These are phyloP conservation scores for Gentiana straminea DNA, from an alignment of 257 asterid genomes.

Conservation along the genomic window DNA sequence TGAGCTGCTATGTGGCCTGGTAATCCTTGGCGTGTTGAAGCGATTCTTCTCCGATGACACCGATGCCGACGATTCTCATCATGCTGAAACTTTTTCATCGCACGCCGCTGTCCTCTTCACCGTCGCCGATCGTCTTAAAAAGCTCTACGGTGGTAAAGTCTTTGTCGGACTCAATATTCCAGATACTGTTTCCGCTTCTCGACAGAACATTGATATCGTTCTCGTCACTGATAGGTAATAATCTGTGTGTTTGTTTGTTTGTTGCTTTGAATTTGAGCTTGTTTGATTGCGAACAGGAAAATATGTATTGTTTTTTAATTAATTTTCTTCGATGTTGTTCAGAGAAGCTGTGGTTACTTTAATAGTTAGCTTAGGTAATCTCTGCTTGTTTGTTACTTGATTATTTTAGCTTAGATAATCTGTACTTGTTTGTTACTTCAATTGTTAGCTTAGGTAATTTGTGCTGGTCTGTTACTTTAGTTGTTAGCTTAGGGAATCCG, in stretches of 20 bases:
- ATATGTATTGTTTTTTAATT: no score
- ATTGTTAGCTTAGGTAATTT: no score
- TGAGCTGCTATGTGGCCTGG: conserved; percentile 42
- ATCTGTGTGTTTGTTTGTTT: background rate
- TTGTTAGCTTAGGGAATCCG: no score
- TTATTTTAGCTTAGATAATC: no score
- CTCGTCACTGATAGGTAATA: conserved; percentile 48
- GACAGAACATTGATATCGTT: conserved; percentile 58
- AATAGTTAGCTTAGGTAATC: no score
- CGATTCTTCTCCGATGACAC: conserved; percentile 55
- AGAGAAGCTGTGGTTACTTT: no score
- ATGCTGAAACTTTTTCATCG: conserved; percentile 39
- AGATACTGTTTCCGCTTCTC: conserved; percentile 64
- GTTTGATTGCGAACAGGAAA: no score
- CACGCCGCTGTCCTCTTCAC: conserved; percentile 53
- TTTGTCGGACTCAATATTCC: conserved; percentile 76
- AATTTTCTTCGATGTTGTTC: no score
- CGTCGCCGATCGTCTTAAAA: conserved; percentile 68
- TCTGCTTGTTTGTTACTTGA: no score
- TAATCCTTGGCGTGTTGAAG: conserved; percentile 30
- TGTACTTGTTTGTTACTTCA: no score
- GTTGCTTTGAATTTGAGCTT: background rate
- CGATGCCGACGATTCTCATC: conserved; percentile 19
- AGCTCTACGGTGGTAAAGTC: conserved; percentile 53
- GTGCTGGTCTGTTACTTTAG: no score